Evolutionary conservation across 2,329 filamentous ascomycete genomes (phyloP).

Genomic region (Hawksworthiomyces lignivorus): DNA sequence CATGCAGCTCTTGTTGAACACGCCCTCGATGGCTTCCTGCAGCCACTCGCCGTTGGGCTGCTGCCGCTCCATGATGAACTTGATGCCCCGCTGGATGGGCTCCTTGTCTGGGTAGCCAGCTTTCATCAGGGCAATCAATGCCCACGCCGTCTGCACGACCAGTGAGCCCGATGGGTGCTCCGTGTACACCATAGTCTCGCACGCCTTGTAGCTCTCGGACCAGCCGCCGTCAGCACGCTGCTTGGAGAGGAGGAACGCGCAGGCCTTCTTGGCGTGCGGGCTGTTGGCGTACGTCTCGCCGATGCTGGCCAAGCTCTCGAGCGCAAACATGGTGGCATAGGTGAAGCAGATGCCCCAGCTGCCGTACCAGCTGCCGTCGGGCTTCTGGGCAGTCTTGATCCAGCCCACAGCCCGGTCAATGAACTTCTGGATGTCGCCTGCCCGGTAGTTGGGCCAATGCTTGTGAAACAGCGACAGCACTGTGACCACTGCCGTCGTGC

Average conservation of each 20-base stretch:
- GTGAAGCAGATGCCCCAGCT: conserved; percentile 98
- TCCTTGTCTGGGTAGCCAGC: conserved; percentile 70
- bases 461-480: conserved; percentile 75
- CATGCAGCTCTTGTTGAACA: conserved; percentile 99
- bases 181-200: conserved; percentile 66
- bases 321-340: conserved; percentile 92
- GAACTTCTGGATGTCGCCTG: conserved; percentile 65
- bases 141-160: conserved; percentile 94
- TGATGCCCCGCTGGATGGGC: conserved; percentile 65
- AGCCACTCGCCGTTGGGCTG: conserved; percentile 86
- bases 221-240: conserved; percentile 89
- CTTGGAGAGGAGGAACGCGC: conserved; percentile 76
- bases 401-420: conserved; percentile 69
- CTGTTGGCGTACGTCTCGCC: conserved; percentile 78
- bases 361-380: conserved; percentile 94
- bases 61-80: conserved; percentile 78
- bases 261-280: conserved; percentile 62
- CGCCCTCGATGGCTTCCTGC: conserved; percentile 92
- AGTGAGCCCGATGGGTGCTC: conserved; percentile 72
- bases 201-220: conserved; percentile 91
- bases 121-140: conserved; percentile 71
- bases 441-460: conserved; percentile 73
- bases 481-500: conserved; percentile 89
- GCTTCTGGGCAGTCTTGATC: conserved; percentile 70
- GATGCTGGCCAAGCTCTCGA: conserved; percentile 74